Conservation (phyloP, 2,329 filamentous ascomycete genomes). For the Apiospora saccharicola region DNA sequence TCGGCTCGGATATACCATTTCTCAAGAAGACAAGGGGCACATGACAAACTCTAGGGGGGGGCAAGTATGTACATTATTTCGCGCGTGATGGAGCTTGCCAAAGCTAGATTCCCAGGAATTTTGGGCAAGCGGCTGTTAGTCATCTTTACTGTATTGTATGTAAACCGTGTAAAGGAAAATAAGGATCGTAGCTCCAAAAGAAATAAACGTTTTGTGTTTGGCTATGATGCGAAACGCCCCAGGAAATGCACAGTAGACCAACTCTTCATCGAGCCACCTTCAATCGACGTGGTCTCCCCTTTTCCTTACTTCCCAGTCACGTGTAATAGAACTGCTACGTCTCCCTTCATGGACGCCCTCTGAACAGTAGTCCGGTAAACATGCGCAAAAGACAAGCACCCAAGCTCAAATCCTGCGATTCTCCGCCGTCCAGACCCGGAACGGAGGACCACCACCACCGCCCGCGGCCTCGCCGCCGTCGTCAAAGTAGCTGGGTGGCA, state of each 20-base stretch:
- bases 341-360: background rate
- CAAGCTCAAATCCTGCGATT: conserved; percentile 52
- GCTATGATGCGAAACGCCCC: too few species aligned
- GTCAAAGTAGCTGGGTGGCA: conserved; percentile 63
- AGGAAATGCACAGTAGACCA: background rate
- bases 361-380: too few species aligned
- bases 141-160: background rate
- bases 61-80: too few species aligned
- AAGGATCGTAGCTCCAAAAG: too few species aligned
- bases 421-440: conserved; percentile 58
- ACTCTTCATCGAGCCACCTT: background rate
- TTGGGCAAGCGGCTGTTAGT: background rate
- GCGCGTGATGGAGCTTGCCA: background rate
- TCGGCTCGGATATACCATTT: too few species aligned
- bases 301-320: background rate
- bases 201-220: too few species aligned
- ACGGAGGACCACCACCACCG: conserved; percentile 54
- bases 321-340: background rate
- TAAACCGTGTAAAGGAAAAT: background rate
- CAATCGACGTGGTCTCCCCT: background rate
- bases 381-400: background rate
- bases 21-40: too few species aligned
- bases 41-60: too few species aligned
- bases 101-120: too few species aligned
- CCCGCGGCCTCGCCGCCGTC: conserved; percentile 30